Evolutionary conservation across 1,284 basidiomycete species (phyloP).

Genomic region (Entoloma clypeatum): DNA sequence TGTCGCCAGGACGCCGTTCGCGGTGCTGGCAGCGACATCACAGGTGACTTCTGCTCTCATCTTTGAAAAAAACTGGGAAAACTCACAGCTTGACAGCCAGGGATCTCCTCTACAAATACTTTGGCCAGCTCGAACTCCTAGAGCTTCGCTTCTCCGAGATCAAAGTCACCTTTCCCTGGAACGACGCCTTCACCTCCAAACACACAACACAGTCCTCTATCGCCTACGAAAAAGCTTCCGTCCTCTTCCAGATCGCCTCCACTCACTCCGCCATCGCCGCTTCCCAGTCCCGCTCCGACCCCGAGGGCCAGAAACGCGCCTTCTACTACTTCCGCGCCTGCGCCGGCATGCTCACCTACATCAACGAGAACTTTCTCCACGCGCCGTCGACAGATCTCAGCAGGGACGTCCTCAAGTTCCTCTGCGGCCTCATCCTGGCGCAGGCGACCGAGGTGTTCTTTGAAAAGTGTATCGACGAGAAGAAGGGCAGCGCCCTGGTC

Average conservation of each 20-base stretch:
- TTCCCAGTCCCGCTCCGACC: constrained; percentile 78
- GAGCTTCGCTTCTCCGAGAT: constrained; percentile 97
- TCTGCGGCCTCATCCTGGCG: constrained; percentile 82
- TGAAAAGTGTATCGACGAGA: constrained; percentile 91
- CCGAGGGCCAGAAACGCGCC: constrained; percentile 92
- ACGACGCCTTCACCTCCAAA: constrained; percentile 94
- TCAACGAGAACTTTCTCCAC: constrained; percentile 99
- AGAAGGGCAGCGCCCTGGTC: constrained; percentile 78
- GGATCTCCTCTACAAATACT: constrained; percentile 98
- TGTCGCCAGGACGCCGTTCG: constrained; percentile 94
- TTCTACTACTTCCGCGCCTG: constrained; percentile 93
- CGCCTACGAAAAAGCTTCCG: constrained; percentile 97
- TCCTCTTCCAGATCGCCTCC: constrained; percentile 95
- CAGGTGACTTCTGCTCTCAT: too few relatives aligned
- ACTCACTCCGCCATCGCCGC: constrained; percentile 91
- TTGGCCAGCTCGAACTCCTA: constrained; percentile 96
- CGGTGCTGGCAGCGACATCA: constrained; percentile 91
- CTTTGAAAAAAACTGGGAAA: too few relatives aligned
- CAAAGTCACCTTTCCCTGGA: constrained; percentile 93
- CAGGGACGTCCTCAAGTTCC: constrained; percentile 90
- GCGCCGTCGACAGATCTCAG: constrained; percentile 97
- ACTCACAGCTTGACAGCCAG: constrained; percentile 59
- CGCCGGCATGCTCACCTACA: constrained; percentile 97
- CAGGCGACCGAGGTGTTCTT: constrained; percentile 97
- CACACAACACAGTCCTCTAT: constrained; percentile 93